These are phyloP conservation scores for Brassica hybrid DNA, from an alignment of 441 rosid genomes.

Conservation along the genomic window DNA sequence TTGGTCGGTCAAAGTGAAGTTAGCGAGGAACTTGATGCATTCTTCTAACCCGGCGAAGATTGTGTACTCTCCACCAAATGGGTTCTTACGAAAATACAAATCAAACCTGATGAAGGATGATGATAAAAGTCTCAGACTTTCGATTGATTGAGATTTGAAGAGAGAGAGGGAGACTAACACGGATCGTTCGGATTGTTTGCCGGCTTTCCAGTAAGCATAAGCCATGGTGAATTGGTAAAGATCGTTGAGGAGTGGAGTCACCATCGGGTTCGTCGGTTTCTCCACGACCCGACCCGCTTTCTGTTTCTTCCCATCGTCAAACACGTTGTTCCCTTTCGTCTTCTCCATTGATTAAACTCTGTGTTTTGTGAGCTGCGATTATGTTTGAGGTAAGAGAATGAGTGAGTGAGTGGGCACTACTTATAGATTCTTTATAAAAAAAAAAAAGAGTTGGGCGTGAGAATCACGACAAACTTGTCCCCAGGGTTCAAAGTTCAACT, in stretches of 20 bases:
- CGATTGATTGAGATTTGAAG: background rate
- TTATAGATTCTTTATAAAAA: background rate
- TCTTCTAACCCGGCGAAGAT: conserved; percentile 92
- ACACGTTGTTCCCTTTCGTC: conserved; percentile 34
- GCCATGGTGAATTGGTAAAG: conserved; percentile 97
- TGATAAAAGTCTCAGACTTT: conserved; percentile 6
- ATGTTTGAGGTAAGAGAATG: background rate
- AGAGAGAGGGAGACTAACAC: conserved; percentile 44
- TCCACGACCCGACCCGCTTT: conserved; percentile 44
- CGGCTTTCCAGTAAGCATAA: conserved; percentile 95
- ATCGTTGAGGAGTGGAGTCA: conserved; percentile 85
- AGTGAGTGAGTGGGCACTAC: no score
- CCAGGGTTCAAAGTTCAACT: background rate
- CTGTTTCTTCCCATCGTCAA: background rate
- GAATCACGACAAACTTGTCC: background rate
- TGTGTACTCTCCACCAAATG: conserved; percentile 85
- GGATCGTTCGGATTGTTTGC: conserved; percentile 75
- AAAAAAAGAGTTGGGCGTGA: background rate
- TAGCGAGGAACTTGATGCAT: conserved; percentile 83
- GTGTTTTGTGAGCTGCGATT: background rate
- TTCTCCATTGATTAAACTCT: conserved; percentile 42
- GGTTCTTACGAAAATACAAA: conserved; percentile 81
- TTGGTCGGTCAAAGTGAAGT: conserved; percentile 72
- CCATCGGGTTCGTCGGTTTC: conserved; percentile 85
- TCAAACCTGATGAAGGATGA: conserved; percentile 64